Percentiles rank a stretch among this genome's conserved stretches.
Conservation (phyloP, 2,329 filamentous ascomycete genomes). For the Aspergillus persii region DNA sequence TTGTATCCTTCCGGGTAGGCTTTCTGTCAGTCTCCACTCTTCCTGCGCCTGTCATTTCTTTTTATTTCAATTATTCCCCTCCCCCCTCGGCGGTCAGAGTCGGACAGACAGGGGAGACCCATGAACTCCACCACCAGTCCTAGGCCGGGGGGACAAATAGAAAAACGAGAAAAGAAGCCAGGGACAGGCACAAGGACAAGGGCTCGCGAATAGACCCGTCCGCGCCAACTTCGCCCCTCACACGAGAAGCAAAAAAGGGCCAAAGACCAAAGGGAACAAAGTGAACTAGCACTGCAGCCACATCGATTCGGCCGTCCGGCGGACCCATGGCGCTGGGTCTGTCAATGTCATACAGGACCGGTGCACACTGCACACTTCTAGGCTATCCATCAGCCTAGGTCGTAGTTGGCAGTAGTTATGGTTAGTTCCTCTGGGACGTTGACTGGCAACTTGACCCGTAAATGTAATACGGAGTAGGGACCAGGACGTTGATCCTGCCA, state of each 20-base stretch:
- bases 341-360: conserved; percentile 12
- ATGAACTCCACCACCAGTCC: not conserved
- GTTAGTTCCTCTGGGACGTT: not conserved
- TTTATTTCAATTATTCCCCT: not conserved
- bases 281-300: conserved; percentile 15
- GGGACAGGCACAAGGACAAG: not conserved
- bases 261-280: conserved; percentile 13
- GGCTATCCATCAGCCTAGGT: too few relatives aligned
- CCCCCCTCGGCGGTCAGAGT: not conserved
- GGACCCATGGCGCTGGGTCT: conserved; percentile 17
- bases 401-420: not conserved
- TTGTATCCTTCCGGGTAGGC: not conserved
- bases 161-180: not conserved
- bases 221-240: not conserved
- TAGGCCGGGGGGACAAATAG: not conserved
- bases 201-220: not conserved
- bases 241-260: not conserved
- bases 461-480: not conserved
- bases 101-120: not conserved
- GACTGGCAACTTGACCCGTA: not conserved
- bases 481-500: conserved; percentile 5
- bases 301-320: conserved; percentile 11
- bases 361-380: too few relatives aligned
- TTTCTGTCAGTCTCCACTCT: not conserved
- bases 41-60: not conserved